phyloP scores from a whole-genome alignment of 2,329 filamentous ascomycete genomes.

The Ophiocordyceps robertsii region DNA sequence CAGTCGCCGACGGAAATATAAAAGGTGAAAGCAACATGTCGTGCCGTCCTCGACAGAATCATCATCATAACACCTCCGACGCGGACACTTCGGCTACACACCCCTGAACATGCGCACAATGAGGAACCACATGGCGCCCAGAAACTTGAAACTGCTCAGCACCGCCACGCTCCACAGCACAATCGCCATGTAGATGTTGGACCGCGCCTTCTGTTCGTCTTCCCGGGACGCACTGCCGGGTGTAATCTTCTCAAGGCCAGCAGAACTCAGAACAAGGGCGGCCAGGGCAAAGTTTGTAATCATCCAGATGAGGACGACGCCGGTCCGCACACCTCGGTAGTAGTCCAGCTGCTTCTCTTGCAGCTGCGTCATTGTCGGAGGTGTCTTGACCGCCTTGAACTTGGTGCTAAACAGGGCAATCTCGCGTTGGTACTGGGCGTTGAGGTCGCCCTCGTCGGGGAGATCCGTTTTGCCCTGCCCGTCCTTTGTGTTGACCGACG shows the following conservation, averaged over 20 bases:
- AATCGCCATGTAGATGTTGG: slow-evolving; percentile 73
- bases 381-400: slow-evolving; percentile 55
- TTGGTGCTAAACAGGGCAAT: slow-evolving; percentile 62
- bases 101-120: slow-evolving; percentile 74
- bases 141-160: slow-evolving; percentile 72
- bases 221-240: slow-evolving; percentile 22
- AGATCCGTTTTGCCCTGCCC: slow-evolving; percentile 87
- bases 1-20: neutral
- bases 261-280: slow-evolving; percentile 75
- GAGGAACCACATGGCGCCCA: slow-evolving; percentile 85
- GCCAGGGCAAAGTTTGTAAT: slow-evolving; percentile 84
- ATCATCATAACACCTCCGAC: neutral
- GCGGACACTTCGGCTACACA: slow-evolving; percentile 26
- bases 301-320: slow-evolving; percentile 92
- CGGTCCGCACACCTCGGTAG: slow-evolving; percentile 88
- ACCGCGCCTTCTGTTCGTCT: slow-evolving; percentile 38
- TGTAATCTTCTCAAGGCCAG: slow-evolving; percentile 60
- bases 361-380: slow-evolving; percentile 37
- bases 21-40: neutral
- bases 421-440: slow-evolving; percentile 87
- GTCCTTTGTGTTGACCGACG: slow-evolving; percentile 78
- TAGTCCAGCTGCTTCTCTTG: slow-evolving; percentile 92
- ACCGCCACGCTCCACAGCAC: slow-evolving; percentile 83
- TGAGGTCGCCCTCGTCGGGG: slow-evolving; percentile 87
- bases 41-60: neutral